Evolutionary conservation across 108 stramenopile species (phyloP), one percentile per base, ranked within the genome.

Genomic region (Phaeodactylum tricornutum): DNA sequence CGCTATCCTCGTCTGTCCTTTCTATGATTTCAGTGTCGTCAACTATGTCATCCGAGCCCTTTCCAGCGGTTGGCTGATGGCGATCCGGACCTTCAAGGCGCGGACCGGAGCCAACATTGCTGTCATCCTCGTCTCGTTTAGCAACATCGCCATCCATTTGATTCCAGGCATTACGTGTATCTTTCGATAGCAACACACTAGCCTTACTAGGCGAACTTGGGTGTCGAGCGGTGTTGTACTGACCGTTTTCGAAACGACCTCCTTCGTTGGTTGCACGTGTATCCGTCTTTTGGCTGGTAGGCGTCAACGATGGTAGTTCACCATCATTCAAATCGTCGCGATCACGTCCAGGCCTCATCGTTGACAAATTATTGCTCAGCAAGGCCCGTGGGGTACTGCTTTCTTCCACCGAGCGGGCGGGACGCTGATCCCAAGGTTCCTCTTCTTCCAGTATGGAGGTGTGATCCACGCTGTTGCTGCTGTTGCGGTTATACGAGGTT

Each of bases 401-500:
- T 29, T 28, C 2, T 16, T 20, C 17, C 27, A 43, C 19, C 3
- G 24, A 4, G 17, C 15, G 4, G n/a, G n/a, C n/a, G 28, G 42
- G 8, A 5, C 29, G 54, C 19, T 55, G 35, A 26, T 55, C 54
- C 54, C 54, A 55, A 4, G 54, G 54, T 23, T 55, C 54, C 1
- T 45, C 29, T 15, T 38, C 43, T 6, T 54, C 53, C n/a, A n/a
- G n/a, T n/a, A n/a, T n/a, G n/a, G n/a, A n/a, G n/a, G n/a, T n/a
- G n/a, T n/a, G n/a, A n/a, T n/a, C n/a, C n/a, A n/a, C n/a, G n/a
- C n/a, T n/a, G n/a, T n/a, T n/a, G n/a, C n/a, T n/a, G n/a, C n/a
- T n/a, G n/a, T n/a, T n/a, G n/a, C n/a, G n/a, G n/a, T n/a, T n/a
- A n/a, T n/a, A n/a, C n/a, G n/a, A n/a, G n/a, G n/a, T n/a, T n/a